Percentiles rank a stretch among this genome's conserved stretches.
Conservation (phyloP, 805 yeast species). For the Candida ficus region DNA sequence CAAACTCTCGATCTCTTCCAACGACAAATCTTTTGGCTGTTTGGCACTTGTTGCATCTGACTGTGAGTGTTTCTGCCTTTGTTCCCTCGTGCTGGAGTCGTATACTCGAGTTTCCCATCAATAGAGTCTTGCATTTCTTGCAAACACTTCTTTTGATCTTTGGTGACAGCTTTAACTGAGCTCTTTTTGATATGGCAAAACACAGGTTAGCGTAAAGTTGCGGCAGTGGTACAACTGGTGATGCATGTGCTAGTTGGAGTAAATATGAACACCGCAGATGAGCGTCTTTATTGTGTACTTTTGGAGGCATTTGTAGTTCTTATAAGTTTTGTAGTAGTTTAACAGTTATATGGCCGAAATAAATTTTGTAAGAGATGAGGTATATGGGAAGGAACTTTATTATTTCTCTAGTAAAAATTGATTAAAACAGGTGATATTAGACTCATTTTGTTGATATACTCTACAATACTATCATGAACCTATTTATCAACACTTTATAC, state of each 20-base stretch:
- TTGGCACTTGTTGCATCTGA: constrained; percentile 49
- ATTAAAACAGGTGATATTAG: too few relatives aligned
- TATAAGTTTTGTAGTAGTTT: neutral
- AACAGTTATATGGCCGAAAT: too few relatives aligned
- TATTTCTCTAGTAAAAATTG: too few relatives aligned
- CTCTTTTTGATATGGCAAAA: constrained; percentile 39
- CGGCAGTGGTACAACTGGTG: neutral
- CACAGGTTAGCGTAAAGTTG: neutral
- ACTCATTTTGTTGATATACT: too few relatives aligned
- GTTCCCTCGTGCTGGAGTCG: constrained; percentile 40
- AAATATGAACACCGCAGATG: constrained; percentile 5
- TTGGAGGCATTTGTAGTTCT: too few relatives aligned
- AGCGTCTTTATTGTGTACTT: constrained; percentile 1
- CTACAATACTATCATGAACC: too few relatives aligned
- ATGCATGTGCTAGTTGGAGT: constrained; percentile 1
- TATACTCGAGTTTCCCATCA: constrained; percentile 44
- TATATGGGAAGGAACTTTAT: too few relatives aligned
- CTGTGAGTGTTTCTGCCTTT: constrained; percentile 42
- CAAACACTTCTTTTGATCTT: constrained; percentile 63
- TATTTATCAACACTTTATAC: too few relatives aligned
- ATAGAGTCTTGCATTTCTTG: constrained; percentile 53
- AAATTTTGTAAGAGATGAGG: too few relatives aligned
- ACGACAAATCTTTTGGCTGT: constrained; percentile 51
- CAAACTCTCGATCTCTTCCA: constrained; percentile 48
- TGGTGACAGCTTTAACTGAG: constrained; percentile 35